Percentiles rank a stretch among this genome's conserved stretches.
phyloP scores from a whole-genome alignment of 2,329 filamentous ascomycete genomes.

The Venturia nashicola region DNA sequence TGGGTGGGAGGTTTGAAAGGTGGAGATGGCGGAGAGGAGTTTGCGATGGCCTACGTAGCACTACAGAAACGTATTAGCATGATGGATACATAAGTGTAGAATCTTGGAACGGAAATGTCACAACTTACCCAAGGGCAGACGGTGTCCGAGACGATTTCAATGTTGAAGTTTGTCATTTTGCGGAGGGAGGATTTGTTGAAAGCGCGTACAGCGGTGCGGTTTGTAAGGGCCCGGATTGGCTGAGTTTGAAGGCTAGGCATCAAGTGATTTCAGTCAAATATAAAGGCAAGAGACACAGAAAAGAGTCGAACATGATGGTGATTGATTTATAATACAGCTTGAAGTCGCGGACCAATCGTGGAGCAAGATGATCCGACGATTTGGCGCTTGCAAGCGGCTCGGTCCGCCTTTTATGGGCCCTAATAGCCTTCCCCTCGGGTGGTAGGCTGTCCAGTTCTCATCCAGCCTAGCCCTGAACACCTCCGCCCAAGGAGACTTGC shows the following conservation, averaged over 20 bases:
- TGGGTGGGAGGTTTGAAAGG: conserved; percentile 52
- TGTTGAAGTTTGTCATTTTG: conserved; percentile 61
- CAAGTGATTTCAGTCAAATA: neutral
- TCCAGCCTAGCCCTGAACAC: neutral
- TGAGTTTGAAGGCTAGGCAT: neutral
- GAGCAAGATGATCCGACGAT: neutral
- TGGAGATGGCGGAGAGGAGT: conserved; percentile 57
- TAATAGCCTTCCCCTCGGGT: too few species aligned
- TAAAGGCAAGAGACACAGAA: neutral
- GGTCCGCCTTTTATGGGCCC: neutral
- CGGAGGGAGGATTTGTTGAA: conserved; percentile 12
- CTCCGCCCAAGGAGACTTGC: neutral
- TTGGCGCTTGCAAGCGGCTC: neutral
- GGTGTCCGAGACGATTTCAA: conserved; percentile 69
- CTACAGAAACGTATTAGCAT: conserved; percentile 13
- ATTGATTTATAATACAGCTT: neutral
- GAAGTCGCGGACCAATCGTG: neutral
- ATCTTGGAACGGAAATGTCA: neutral
- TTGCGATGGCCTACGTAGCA: conserved; percentile 71
- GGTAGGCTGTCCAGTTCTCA: too few species aligned
- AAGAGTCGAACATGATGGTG: neutral
- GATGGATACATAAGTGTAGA: conserved; percentile 1
- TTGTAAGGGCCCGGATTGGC: neutral
- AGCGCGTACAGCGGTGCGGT: neutral
- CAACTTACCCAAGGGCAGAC: conserved; percentile 51